Conservation (phyloP, 2,329 filamentous ascomycete species). For the Ceratocystis diversiconidia region DNA sequence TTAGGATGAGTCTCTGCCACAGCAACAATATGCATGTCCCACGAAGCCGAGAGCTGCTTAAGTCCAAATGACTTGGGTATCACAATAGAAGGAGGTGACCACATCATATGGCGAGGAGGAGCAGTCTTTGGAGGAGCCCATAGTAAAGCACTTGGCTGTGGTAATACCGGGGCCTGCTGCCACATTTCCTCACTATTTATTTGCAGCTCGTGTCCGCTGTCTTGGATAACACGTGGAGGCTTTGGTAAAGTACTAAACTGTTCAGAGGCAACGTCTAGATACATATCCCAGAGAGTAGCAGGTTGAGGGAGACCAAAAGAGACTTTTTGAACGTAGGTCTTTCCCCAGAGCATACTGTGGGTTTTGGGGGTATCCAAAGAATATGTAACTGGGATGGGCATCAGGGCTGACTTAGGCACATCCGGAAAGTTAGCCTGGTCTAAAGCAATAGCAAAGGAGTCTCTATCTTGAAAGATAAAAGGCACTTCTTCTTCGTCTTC, state of each 20-base stretch:
- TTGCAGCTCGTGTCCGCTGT: conserved; percentile 6
- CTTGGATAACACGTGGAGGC: not conserved
- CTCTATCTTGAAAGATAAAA: conserved; percentile 16
- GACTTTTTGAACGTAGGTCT: not conserved
- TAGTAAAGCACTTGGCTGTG: not conserved
- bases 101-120: not conserved
- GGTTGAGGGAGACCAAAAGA: conserved; percentile 13
- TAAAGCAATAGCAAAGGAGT: conserved; percentile 12
- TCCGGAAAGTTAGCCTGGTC: conserved; percentile 7
- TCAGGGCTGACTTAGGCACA: conserved; percentile 6
- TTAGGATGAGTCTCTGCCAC: not conserved
- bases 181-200: conserved; percentile 8
- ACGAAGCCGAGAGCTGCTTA: conserved; percentile 4
- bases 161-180: not conserved
- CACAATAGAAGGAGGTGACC: not conserved
- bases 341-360: conserved; percentile 10
- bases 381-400: not conserved
- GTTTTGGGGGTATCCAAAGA: not conserved
- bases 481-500: conserved; percentile 13
- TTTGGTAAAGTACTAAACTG: not conserved
- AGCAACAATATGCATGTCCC: conserved; percentile 12
- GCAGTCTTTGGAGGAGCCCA: conserved; percentile 11
- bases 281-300: conserved; percentile 13
- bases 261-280: conserved; percentile 7
- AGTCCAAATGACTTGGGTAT: conserved; percentile 9